Evolutionary conservation across 495 filamentous ascomycete species (phyloP), one percentile per base, ranked within the genome.

Genomic region (Hyaloscypha finlandica): DNA sequence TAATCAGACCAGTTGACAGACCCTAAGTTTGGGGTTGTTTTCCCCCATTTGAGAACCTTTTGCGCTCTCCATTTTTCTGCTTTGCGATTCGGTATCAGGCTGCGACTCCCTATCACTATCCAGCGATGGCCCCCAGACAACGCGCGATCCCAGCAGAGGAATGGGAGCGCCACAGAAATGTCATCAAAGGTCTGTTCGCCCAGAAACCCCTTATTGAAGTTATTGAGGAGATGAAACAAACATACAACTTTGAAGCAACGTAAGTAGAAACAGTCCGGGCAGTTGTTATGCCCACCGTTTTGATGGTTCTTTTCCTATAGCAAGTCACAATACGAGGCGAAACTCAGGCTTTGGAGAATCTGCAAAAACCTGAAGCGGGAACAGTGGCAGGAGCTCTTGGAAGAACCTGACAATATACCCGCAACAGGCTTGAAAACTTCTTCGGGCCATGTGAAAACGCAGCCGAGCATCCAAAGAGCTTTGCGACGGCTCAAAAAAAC

Each of bases 271-370:
- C 22, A 32, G 19, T 56, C 53, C 16, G 30, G 25, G 19, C 53
- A 19, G n/a, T 59, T 59, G 8, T 22, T 59, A 39, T 59, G 57
- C 33, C 57, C 9, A 6, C 16, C n/a, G 19, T 35, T 33, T 16
- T 33, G 35, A 59, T 59, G 57, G 39, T 4, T 59, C 57, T 59
- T 35, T 35, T 20, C 30, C 4, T 39, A 8, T 37, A 59, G 57
- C 6, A 33, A 35, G 12, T 59, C 57, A 59, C 57, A 59, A 59
- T 59, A 59, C 31, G 57, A 59, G 30, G 57, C 57, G 16, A 33
- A 59, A 39, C 57, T 59, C 57, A 33, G 57, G 30, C 57, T 59
- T 39, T 59, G 57, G 57, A 30, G 57, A 0, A 37, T 59, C 33
- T 2, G 30, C 57, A 59, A 59, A 16, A 59, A 35, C 57, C 35